These are phyloP conservation scores for Globisporangium nagaii DNA, from an alignment of 352 stramenopile genomes.

Conservation along the genomic window DNA sequence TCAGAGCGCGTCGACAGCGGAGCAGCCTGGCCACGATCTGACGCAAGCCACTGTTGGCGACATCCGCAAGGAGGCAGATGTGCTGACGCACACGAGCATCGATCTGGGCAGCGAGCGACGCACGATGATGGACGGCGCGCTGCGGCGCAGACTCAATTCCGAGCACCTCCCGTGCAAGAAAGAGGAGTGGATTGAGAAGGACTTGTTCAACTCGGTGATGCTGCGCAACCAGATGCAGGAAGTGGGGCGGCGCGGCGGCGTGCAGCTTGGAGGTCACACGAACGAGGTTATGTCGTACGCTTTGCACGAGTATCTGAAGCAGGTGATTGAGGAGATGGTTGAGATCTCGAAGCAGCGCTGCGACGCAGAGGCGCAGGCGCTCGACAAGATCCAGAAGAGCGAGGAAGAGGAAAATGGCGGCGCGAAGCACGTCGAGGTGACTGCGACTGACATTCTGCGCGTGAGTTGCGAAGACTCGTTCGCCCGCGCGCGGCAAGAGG, in stretches of 20 bases:
- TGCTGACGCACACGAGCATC: constrained; percentile 80
- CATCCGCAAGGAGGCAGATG: constrained; percentile 78
- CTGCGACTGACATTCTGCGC: constrained; percentile 73
- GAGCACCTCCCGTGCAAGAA: constrained; percentile 66
- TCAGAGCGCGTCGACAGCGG: constrained; percentile 16
- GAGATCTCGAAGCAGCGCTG: constrained; percentile 71
- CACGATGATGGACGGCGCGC: constrained; percentile 69
- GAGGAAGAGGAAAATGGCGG: constrained; percentile 16
- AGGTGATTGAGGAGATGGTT: constrained; percentile 85
- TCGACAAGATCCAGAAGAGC: constrained; percentile 46
- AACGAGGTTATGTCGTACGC: constrained; percentile 82
- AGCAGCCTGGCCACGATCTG: constrained; percentile 46
- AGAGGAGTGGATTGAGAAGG: constrained; percentile 72
- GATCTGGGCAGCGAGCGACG: constrained; percentile 67
- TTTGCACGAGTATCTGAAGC: constrained; percentile 82
- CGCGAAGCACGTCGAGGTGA: constrained; percentile 38
- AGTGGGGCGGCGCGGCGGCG: constrained; percentile 37
- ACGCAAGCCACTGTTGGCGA: constrained; percentile 58
- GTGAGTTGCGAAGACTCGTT: constrained; percentile 85
- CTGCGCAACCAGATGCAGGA: constrained; percentile 54
- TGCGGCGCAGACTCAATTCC: constrained; percentile 20
- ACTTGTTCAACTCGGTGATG: constrained; percentile 73
- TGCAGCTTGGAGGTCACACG: constrained; percentile 46
- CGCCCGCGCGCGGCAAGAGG: constrained; percentile 49
- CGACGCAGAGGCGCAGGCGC: constrained; percentile 38